Percentiles rank a stretch among this genome's conserved stretches.
These are phyloP conservation scores for Thelonectria olida DNA, from an alignment of 2,329 filamentous ascomycete species.

Conservation along the genomic window DNA sequence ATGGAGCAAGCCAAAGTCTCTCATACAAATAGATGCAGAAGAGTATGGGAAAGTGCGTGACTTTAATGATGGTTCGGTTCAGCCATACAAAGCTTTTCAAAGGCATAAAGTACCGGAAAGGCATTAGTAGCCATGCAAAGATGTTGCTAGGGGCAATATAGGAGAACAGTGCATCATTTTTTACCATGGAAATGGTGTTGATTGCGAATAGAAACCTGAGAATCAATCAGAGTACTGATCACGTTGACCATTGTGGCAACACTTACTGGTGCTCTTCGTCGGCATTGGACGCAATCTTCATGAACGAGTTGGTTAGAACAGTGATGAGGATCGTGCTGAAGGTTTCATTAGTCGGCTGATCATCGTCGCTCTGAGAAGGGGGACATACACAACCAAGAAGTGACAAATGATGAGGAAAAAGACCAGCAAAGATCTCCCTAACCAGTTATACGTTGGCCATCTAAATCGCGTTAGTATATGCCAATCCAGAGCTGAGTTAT, in stretches of 20 bases:
- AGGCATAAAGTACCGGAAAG: conserved; percentile 81
- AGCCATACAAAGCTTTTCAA: conserved; percentile 83
- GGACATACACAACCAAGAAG: conserved; percentile 81
- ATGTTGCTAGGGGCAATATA: conserved; percentile 94
- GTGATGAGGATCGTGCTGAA: conserved; percentile 86
- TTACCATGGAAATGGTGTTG: conserved; percentile 97
- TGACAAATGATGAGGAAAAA: conserved; percentile 94
- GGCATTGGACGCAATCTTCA: conserved; percentile 92
- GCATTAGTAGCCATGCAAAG: conserved; percentile 88
- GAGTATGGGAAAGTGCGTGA: conserved; percentile 87
- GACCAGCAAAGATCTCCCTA: conserved; percentile 80
- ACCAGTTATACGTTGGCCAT: conserved; percentile 77
- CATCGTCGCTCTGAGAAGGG: not conserved
- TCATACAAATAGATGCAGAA: conserved; percentile 91
- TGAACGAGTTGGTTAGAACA: conserved; percentile 96
- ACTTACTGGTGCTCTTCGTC: conserved; percentile 84
- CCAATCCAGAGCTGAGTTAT: not conserved
- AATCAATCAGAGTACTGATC: conserved; percentile 14
- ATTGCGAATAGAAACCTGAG: conserved; percentile 86
- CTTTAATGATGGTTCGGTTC: conserved; percentile 91
- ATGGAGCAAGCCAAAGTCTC: conserved; percentile 77
- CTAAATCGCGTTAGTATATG: conserved; percentile 43
- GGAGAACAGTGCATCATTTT: conserved; percentile 95
- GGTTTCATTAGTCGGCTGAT: conserved; percentile 1
- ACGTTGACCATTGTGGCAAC: fast-evolving